phyloP scores from a whole-genome alignment of 768 basidiomycete species.

The Leccinum barrowsii region DNA sequence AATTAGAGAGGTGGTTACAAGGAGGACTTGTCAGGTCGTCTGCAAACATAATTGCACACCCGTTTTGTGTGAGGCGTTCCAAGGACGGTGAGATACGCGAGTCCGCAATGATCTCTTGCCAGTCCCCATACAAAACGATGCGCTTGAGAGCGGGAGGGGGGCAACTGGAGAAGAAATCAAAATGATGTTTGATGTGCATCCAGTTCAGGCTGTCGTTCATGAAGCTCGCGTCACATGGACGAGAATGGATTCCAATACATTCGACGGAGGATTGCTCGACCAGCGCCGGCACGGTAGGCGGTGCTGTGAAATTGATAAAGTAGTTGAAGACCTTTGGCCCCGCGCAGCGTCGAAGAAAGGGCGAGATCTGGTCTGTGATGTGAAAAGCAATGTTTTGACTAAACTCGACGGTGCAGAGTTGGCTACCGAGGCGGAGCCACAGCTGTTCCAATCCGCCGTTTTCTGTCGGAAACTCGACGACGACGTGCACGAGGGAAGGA shows the following conservation, averaged over 20 bases:
- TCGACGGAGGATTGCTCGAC: slow-evolving; percentile 34
- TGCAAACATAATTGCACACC: slow-evolving; percentile 28
- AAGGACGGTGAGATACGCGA: slow-evolving; percentile 34
- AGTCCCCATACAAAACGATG: slow-evolving; percentile 52
- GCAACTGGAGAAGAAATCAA: slow-evolving; percentile 39
- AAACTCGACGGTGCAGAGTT: slow-evolving; percentile 54
- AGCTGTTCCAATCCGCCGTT: slow-evolving; percentile 40
- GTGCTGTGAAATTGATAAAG: slow-evolving; percentile 46
- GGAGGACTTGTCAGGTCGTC: slow-evolving; percentile 6
- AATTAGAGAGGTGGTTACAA: slow-evolving; percentile 19
- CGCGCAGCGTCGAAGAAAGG: slow-evolving; percentile 45
- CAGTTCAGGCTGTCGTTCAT: slow-evolving; percentile 29
- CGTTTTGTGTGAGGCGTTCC: slow-evolving; percentile 32
- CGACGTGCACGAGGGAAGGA: slow-evolving; percentile 48
- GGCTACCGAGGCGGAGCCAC: slow-evolving; percentile 49
- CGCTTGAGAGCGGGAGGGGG: slow-evolving; percentile 44
- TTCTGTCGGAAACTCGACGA: slow-evolving; percentile 46
- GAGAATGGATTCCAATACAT: slow-evolving; percentile 50
- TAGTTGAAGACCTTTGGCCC: slow-evolving; percentile 52
- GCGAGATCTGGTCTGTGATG: slow-evolving; percentile 43
- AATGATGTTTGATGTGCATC: slow-evolving; percentile 38
- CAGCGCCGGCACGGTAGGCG: slow-evolving; percentile 16
- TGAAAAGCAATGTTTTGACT: slow-evolving; percentile 55
- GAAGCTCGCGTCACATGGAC: slow-evolving; percentile 32
- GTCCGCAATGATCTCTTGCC: slow-evolving; percentile 40